Evolutionary conservation across 345 rosid species (phyloP).

Genomic region (Citrus reticulata): DNA sequence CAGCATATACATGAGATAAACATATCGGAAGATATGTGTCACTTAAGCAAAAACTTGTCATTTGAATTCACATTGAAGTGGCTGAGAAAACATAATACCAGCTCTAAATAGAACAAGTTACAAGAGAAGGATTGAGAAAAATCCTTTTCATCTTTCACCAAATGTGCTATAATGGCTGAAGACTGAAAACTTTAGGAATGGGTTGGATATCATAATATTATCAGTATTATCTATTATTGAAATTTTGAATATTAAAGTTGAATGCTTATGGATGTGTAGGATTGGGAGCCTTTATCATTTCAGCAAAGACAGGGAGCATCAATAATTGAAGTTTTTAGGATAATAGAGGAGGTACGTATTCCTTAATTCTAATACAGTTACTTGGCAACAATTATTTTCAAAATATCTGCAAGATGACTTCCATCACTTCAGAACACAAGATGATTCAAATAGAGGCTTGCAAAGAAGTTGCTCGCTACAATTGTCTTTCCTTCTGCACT

Average conservation of each 20-base stretch:
- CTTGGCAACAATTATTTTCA: not conserved
- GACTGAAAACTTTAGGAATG: not conserved
- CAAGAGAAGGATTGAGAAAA: not conserved
- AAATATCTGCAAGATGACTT: not conserved
- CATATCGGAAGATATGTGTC: not conserved
- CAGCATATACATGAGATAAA: not conserved
- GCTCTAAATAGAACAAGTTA: not conserved
- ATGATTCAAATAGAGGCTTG: not conserved
- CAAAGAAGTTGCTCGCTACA: conserved; percentile 3
- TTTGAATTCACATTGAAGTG: not conserved
- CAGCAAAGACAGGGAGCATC: conserved; percentile 90
- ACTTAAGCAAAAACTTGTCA: not conserved
- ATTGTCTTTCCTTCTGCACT: not conserved
- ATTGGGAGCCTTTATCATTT: conserved; percentile 93
- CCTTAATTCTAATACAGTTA: not conserved
- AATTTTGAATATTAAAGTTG: conserved; percentile 10
- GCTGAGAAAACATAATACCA: not conserved
- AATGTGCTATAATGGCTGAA: not conserved
- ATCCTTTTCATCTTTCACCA: not conserved
- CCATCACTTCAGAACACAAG: not conserved
- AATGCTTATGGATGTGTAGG: conserved; percentile 43
- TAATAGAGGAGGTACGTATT: conserved; percentile 80
- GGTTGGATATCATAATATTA: not conserved
- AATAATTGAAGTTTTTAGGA: conserved; percentile 90
- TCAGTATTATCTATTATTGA: not conserved